Base-by-base conservation (phyloP, 2,329 filamentous ascomycete species). In the Penicillium oxalicum region DNA sequence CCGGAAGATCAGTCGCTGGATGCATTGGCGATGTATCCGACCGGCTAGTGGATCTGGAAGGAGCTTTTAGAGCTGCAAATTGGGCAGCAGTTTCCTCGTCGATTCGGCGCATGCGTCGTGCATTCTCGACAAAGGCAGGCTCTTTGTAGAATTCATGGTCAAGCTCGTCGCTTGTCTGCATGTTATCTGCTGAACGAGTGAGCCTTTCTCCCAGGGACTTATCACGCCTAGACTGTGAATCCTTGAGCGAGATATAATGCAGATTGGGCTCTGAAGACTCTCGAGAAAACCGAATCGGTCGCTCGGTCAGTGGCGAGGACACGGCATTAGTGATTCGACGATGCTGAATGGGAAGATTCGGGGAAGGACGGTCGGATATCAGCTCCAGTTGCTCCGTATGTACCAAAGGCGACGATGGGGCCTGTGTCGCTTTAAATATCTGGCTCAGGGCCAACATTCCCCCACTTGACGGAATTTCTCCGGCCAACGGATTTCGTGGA, bases 341-440 rank as follows among this genome's bases (percentile, higher is more conserved):
- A 32, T 61, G 60, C 45, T 74, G 66, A 26, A 74, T 67, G 34
- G 73, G 69, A 18, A 76, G 60, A 53, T 74, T 71, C n/a, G 74
- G 74, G 2, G 74, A 77, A 3, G 74, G 74, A 43, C 74, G 70
- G 52, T 76, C 73, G 9, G 73, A 76, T 28, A 66, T 53, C 7
- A 65, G 58, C 38, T 73, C 73, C 2, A 64, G 63, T 5, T 65
- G 65, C 2, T 61, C 55, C 9, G 60, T 53, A 52, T 68, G 64
- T 9, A 66, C 58, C 34, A 73, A 60, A 4, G 74, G 74, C 9
- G 74, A 76, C 2, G 74, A 74, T 25, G 69, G 64, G 28, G 68
- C 73, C 54, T 77, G 74, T 0, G 74, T 77, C 24, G 70, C 69
- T 47, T 67, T 71, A 57, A 77, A 77, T 1, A 74, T 62, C 55